Conservation (phyloP, 2,329 filamentous ascomycete genomes). For the Paracorniculantispora psalliotae region DNA sequence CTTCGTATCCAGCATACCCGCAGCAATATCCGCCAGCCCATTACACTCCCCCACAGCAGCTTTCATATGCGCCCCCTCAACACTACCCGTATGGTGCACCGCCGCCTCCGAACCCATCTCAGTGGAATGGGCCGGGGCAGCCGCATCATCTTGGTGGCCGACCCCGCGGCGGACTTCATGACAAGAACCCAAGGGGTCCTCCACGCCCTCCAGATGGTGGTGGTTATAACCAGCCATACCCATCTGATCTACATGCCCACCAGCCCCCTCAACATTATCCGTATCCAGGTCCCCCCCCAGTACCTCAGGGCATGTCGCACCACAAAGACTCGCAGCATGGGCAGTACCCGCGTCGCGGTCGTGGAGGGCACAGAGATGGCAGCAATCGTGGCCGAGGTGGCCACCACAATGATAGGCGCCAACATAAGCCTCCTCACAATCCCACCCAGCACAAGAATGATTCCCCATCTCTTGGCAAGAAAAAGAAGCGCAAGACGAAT, state of each 20-base stretch:
- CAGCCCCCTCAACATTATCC: conserved; percentile 29
- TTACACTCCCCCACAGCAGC: conserved; percentile 35
- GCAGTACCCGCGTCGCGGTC: conserved; percentile 31
- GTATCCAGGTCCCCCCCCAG: conserved; percentile 36
- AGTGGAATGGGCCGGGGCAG: conserved; percentile 30
- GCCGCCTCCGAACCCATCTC: conserved; percentile 29
- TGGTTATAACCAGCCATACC: conserved; percentile 35
- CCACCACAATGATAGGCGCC: conserved; percentile 42
- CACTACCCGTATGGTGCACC: conserved; percentile 35
- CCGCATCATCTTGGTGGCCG: conserved; percentile 32
- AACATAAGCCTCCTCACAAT: conserved; percentile 30
- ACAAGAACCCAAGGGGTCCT: conserved; percentile 33
- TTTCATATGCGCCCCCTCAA: conserved; percentile 38
- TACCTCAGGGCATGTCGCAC: conserved; percentile 28
- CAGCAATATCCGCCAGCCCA: conserved; percentile 46
- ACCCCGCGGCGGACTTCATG: conserved; percentile 41
- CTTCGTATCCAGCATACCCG: conserved; percentile 55
- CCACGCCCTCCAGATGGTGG: conserved; percentile 16
- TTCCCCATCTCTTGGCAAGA: conserved; percentile 49
- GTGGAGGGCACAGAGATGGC: conserved; percentile 30
- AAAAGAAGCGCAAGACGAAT: conserved; percentile 69
- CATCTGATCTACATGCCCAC: conserved; percentile 33
- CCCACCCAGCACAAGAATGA: conserved; percentile 26
- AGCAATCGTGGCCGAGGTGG: conserved; percentile 34
- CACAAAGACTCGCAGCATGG: conserved; percentile 31